Base-by-base conservation (phyloP, 768 basidiomycete genomes). In the Psilocybe tampanensis region DNA sequence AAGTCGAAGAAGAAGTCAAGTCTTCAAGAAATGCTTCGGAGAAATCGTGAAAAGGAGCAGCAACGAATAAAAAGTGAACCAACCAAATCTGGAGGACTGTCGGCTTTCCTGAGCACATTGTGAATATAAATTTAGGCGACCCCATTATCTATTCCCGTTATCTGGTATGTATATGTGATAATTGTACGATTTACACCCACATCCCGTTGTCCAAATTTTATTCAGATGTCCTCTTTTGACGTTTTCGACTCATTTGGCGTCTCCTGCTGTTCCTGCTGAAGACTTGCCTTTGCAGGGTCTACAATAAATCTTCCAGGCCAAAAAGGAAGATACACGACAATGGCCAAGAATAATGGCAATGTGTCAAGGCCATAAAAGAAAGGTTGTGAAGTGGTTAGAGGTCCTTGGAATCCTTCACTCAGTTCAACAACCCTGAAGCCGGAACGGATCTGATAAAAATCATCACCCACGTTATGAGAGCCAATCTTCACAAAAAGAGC, bases 281-380 rank as follows among this genome's bases (percentile, higher is more conserved):
- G n/a, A 34, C 50, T 29, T 19, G 41, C 23, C 9, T 17, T 52
- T 11, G 15, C 26, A 86, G 18, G 79, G 21, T 84, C 84, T 64
- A 63, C 32, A 39, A 85, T 84, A 64, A 82, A 82, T 59, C 79
- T 68, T 6, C 86, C 85, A 2, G 87, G 89, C 87, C 88, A 92
- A 67, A 86, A 84, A 17, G 81, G 71, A 21, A 74, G 63, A 62
- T 86, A 89, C 13, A 83, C 72, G 0, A 68, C 69, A 43, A 86
- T 80, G 22, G 87, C 86, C 29, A 90, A 66, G 57, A 86, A 79
- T 8, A 90, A 75, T 8, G 88, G 89, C 4, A 89, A 74, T 0
- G 86, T 81, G 66, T 92, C 74, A 36, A 90, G 74, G 1, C 72
- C 81, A 65, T 89, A 92, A 68, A 92, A 89, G 61, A 78, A 83